Evolutionary conservation across 139 green algal species (phyloP), one percentile per base, ranked within the genome.

Genomic region (Picochlorum sp.): DNA sequence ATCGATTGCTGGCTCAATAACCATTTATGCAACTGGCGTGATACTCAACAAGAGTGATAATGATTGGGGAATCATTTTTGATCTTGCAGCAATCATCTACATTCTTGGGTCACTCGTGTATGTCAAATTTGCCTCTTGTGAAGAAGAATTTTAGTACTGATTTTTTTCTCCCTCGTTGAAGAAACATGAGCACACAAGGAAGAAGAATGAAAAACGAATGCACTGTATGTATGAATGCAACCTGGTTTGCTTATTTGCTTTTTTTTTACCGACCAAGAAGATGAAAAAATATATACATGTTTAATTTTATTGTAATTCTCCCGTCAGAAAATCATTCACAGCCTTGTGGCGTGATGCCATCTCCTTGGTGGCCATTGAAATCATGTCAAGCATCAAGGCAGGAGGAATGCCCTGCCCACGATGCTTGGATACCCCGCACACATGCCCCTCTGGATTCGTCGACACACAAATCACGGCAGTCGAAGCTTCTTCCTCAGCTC

Each of bases 81-180:
- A 72, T 45, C 34, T 75, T 37, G 74, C 86, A 2, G 81, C 81
- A 0, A 72, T 54, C 1, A 67, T 73, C 16, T 88, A 90, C 65
- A 52, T 87, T 4, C 38, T 66, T 4, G 80, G 78, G 0, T 67
- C 76, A 1, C 54, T 63, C 1, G 30, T 76, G 2, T 93, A 81
- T 73, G 15, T 77, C 0, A 10, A 50, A 7, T 71, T 70, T 31
- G 85, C 62, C 2, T 85, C 75, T 10, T 69, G 51, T 10, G 83
- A 92, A 59, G 73, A 81, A 21, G 79, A 90, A 69, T 86, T 87
- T 70, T 78, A 85, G 28, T 81, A 66, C 68, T 57, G 50, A 57
- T 16, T 57, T 23, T 28, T 30, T 23, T 13, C n/a, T 28, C 18
- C 20, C 16, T 28, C 0, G 14, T 51, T 18, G 16, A 20, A 20